Conservation (phyloP, 768 basidiomycete genomes). For the Hygrocybe punicea region DNA sequence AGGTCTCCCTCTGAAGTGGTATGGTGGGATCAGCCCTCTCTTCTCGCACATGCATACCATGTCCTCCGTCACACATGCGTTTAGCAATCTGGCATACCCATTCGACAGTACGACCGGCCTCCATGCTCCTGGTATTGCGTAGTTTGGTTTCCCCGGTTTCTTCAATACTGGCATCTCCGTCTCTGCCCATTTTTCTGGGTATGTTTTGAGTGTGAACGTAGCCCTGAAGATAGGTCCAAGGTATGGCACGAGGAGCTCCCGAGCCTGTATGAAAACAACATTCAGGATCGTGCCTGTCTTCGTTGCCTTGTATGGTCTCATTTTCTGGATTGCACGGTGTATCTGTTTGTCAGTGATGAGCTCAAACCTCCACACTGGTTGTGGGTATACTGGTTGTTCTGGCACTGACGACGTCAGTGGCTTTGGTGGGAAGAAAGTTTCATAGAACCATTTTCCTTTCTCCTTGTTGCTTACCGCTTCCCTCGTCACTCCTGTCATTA, state of each 20-base stretch:
- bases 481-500: background rate
- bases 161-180: constrained; percentile 28
- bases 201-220: too few species aligned
- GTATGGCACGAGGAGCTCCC: constrained; percentile 21
- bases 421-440: constrained; percentile 30
- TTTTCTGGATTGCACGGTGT: constrained; percentile 16
- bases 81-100: background rate
- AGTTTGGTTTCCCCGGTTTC: constrained; percentile 35
- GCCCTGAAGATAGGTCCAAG: constrained; percentile 31
- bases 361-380: constrained; percentile 14
- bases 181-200: constrained; percentile 28
- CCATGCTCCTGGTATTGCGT: constrained; percentile 31
- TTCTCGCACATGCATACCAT: too few species aligned
- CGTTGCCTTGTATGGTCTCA: constrained; percentile 36
- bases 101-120: constrained; percentile 31
- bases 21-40: too few species aligned
- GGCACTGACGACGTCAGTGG: constrained; percentile 5
- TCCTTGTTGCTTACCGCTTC: constrained; percentile 7
- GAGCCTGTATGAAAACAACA: constrained; percentile 22
- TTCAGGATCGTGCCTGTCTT: too few species aligned
- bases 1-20: too few species aligned
- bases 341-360: constrained; percentile 28
- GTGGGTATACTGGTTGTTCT: constrained; percentile 23
- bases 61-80: constrained; percentile 11
- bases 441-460: constrained; percentile 1